phyloP scores from a whole-genome alignment of 768 basidiomycete species.

The Suillus weaverae region DNA sequence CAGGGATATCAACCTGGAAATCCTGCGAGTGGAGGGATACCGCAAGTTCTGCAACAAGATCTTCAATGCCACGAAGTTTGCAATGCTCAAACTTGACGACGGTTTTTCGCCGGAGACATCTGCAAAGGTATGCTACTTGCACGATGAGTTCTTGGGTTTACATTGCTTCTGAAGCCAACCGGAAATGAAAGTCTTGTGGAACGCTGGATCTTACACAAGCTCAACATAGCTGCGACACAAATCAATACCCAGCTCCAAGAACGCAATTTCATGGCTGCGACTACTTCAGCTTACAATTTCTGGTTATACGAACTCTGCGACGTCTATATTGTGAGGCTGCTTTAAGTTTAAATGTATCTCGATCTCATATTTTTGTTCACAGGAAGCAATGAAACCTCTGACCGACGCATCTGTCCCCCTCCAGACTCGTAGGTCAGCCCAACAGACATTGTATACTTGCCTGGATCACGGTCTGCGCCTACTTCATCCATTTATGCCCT shows the following conservation, averaged over 20 bases:
- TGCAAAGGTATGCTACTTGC: constrained; percentile 53
- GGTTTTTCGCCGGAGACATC: constrained; percentile 73
- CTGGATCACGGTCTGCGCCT: constrained; percentile 88
- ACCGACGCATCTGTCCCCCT: constrained; percentile 74
- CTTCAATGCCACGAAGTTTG: constrained; percentile 98
- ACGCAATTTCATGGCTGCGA: constrained; percentile 93
- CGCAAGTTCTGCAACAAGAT: constrained; percentile 99
- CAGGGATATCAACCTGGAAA: constrained; percentile 96
- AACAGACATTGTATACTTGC: constrained; percentile 94
- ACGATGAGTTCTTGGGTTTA: background rate
- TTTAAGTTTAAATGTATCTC: background rate
- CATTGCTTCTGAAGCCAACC: constrained; percentile 56
- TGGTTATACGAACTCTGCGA: constrained; percentile 99
- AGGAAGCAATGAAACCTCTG: constrained; percentile 99
- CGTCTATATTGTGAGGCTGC: constrained; percentile 83
- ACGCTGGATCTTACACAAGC: constrained; percentile 92
- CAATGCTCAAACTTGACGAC: constrained; percentile 94
- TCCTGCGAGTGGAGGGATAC: constrained; percentile 94
- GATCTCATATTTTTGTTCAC: constrained; percentile 13
- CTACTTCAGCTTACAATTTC: constrained; percentile 83
- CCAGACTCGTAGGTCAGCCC: constrained; percentile 74
- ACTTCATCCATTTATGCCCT: constrained; percentile 98
- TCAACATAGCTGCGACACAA: constrained; percentile 77
- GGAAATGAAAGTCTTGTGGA: constrained; percentile 92
- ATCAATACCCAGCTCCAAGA: constrained; percentile 73